Conservation (phyloP, 2,329 filamentous ascomycete genomes). For the Colletotrichum falcatum region DNA sequence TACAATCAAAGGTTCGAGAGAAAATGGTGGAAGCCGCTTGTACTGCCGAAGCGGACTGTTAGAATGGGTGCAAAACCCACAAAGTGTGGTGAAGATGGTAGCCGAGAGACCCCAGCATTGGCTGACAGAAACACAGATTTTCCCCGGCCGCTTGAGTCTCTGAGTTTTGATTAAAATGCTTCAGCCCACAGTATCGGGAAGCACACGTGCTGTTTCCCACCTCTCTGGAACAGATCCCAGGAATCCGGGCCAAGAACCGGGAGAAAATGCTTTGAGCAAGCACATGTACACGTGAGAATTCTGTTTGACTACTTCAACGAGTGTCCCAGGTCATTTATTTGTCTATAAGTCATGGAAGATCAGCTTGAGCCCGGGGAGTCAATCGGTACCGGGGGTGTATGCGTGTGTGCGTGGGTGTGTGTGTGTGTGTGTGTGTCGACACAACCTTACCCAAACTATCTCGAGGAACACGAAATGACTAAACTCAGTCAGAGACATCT, state of each 20-base stretch:
- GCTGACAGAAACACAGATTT: neutral
- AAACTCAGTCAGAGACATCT: neutral
- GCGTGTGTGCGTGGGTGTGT: too few species aligned
- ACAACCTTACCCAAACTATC: constrained; percentile 6
- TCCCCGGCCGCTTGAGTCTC: neutral
- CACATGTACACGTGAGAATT: neutral
- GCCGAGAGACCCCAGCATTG: neutral
- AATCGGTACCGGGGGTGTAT: neutral
- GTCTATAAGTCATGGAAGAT: constrained; percentile 13
- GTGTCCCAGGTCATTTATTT: neutral
- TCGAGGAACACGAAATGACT: constrained; percentile 5
- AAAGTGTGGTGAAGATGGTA: neutral
- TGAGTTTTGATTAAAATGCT: neutral
- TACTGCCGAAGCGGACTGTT: too few species aligned
- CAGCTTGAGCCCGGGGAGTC: neutral
- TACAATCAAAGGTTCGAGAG: too few species aligned
- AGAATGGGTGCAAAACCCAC: neutral
- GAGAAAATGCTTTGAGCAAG: constrained; percentile 2
- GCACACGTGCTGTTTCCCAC: neutral
- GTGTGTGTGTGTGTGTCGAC: constrained; percentile 12
- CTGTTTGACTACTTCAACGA: neutral
- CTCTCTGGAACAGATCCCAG: neutral
- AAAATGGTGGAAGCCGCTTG: too few species aligned
- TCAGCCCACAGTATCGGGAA: too few species aligned
- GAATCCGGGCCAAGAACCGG: neutral